Base-by-base conservation (phyloP, 345 rosid species). In the Populus alba region DNA sequence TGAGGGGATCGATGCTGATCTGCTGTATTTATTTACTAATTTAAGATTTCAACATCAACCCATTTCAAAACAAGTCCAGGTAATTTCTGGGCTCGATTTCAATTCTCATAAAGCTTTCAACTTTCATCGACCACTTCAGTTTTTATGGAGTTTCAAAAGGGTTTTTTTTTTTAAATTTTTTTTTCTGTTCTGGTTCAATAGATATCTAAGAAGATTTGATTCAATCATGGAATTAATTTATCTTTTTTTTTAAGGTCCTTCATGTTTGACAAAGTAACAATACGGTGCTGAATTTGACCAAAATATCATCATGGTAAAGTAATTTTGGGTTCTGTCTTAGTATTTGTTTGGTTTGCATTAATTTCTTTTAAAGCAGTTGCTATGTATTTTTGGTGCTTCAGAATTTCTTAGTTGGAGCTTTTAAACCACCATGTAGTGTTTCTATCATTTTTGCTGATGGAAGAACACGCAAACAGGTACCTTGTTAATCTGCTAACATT, bases 401-500 rank as follows among this genome's bases (percentile, higher is more conserved):
- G 89, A 86, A 88, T 81, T 86, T 79, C 69, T 55, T 88, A 69
- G 63, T 81, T 27, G 91, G 89, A 83, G 91, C 88, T 83, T 88
- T 88, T 79, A 88, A 88, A 83, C 89, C 89, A 15, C 88, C 89
- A 39, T 88, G 89, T 61, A 81, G 51, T 31, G 62, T 88, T 72
- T 88, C 86, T 16, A 80, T 88, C 73, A 38, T 73, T 43, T 85
- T 88, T 57, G 75, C 84, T 17, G 89, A 86, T 81, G 88, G 85
- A 83, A 86, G 87, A 80, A 85, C 79, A 70, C 86, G 86, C 45
- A 85, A 86, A 81, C 87, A 88, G 91, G 91, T 86, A 75, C 51
- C 49, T 66, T 57, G 10, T 33, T 25, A 4, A 18, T 20, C 17
- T 35, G n/a, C 3, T 11, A 20, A 6, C 18, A n/a, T 27, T 57